Conservation (phyloP, 2,329 filamentous ascomycete genomes). For the Aspergillus ustus region DNA sequence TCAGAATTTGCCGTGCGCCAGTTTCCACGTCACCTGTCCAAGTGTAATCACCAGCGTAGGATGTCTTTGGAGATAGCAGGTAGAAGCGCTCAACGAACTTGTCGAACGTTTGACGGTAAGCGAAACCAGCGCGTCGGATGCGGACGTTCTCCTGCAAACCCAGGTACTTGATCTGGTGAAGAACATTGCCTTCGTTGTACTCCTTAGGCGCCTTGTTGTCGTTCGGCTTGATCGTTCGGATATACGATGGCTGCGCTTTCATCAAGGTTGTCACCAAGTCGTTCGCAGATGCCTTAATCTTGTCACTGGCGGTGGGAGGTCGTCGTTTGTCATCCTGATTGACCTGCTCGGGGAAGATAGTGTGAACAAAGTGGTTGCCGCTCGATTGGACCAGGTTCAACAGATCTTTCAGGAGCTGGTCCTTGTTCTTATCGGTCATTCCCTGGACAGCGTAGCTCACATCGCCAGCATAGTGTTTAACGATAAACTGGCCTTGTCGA, state of each 20-base stretch:
- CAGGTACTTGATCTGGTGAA: constrained; percentile 98
- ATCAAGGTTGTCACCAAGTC: constrained; percentile 92
- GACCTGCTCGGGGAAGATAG: constrained; percentile 87
- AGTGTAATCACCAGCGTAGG: constrained; percentile 95
- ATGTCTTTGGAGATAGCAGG: constrained; percentile 88
- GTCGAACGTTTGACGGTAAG: constrained; percentile 94
- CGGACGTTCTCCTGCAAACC: constrained; percentile 99
- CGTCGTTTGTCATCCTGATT: constrained; percentile 95
- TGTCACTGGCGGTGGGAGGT: constrained; percentile 92
- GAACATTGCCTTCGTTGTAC: constrained; percentile 87
- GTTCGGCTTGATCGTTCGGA: constrained; percentile 98
- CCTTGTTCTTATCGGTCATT: constrained; percentile 99
- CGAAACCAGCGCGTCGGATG: constrained; percentile 93
- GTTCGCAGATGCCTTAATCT: constrained; percentile 93
- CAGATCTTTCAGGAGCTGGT: constrained; percentile 91
- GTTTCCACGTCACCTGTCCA: constrained; percentile 89
- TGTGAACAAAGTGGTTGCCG: constrained; percentile 83
- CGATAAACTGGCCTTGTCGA: constrained; percentile 93
- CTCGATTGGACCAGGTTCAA: constrained; percentile 84
- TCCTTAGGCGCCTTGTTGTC: constrained; percentile 96
- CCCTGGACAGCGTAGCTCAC: constrained; percentile 92
- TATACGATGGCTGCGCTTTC: constrained; percentile 97
- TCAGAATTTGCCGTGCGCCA: constrained; percentile 88
- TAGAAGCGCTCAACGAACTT: constrained; percentile 99
- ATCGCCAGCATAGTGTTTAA: constrained; percentile 98